phyloP scores from a whole-genome alignment of 192 early-diverging fungal species.

The Gryganskiella cystojenkinii region DNA sequence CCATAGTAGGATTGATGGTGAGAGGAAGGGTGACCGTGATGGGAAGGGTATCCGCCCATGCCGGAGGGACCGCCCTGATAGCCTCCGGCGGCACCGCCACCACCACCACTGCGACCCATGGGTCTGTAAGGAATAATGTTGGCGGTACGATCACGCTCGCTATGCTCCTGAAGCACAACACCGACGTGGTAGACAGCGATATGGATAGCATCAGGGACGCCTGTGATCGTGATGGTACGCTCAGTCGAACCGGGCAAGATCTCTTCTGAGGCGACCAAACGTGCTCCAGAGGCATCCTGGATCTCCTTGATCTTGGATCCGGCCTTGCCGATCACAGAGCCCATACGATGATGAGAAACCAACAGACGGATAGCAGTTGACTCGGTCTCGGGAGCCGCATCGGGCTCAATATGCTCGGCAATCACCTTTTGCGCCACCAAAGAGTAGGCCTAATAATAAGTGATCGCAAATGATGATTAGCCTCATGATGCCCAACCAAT shows the following conservation, averaged over 20 bases:
- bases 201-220: conserved; percentile 85
- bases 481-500: not conserved
- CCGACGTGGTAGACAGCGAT: conserved; percentile 87
- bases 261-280: conserved; percentile 86
- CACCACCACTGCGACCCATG: conserved; percentile 49
- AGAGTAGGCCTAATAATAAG: conserved; percentile 70
- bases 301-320: conserved; percentile 94
- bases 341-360: conserved; percentile 89
- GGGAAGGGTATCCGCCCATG: conserved; percentile 49
- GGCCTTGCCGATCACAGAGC: conserved; percentile 89
- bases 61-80: conserved; percentile 33
- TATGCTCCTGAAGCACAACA: conserved; percentile 77
- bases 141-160: conserved; percentile 65
- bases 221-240: conserved; percentile 86
- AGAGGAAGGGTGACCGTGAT: conserved; percentile 25
- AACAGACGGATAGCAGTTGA: conserved; percentile 84
- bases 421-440: conserved; percentile 82
- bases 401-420: conserved; percentile 67
- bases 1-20: conserved; percentile 53
- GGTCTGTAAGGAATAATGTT: conserved; percentile 80
- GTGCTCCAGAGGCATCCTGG: conserved; percentile 88
- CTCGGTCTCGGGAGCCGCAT: conserved; percentile 57
- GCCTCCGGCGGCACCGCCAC: conserved; percentile 23
- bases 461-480: no score
- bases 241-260: conserved; percentile 93